Percentiles rank a stretch among this genome's conserved stretches.
phyloP scores from a whole-genome alignment of 169 alveolate genomes.

The Toxoplasma gondii region DNA sequence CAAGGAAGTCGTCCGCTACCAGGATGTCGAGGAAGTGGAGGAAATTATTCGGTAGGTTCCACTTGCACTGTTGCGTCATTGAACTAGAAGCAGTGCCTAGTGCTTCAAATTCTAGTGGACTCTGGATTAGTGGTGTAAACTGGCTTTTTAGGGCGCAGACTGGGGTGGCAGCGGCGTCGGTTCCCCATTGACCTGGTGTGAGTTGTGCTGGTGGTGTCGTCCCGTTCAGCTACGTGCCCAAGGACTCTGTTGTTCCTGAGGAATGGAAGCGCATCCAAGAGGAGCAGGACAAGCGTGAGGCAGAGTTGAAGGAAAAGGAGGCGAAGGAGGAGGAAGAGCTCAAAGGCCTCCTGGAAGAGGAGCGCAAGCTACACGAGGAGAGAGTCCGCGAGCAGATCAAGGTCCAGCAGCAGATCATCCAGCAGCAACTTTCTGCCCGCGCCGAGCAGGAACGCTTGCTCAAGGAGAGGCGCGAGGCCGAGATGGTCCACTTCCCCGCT shows the following conservation, averaged over 20 bases:
- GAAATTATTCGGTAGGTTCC: constrained; percentile 74
- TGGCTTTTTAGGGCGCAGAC: no score
- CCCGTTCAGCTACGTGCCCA: constrained; percentile 75
- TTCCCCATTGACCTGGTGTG: background rate
- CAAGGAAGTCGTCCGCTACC: constrained; percentile 79
- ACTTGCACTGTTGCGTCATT: background rate
- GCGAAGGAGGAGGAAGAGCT: constrained; percentile 64
- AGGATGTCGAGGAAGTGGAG: constrained; percentile 80
- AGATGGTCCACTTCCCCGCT: background rate
- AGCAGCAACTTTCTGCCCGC: constrained; percentile 4
- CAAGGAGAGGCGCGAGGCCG: constrained; percentile 6
- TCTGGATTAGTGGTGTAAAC: background rate
- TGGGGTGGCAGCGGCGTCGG: background rate
- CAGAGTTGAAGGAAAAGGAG: constrained; percentile 53
- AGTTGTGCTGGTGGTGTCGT: background rate
- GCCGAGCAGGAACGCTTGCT: constrained; percentile 10
- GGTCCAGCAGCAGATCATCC: constrained; percentile 23
- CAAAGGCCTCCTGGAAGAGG: constrained; percentile 59
- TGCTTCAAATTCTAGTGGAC: background rate
- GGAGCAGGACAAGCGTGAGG: constrained; percentile 64
- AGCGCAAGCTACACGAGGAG: constrained; percentile 19
- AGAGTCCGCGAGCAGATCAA: background rate
- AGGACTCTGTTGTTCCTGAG: constrained; percentile 70
- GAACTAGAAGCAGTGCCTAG: background rate
- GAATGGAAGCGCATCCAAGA: constrained; percentile 69